Evolutionary conservation across 306 rosid species (phyloP).

Genomic region (Myrica gale): DNA sequence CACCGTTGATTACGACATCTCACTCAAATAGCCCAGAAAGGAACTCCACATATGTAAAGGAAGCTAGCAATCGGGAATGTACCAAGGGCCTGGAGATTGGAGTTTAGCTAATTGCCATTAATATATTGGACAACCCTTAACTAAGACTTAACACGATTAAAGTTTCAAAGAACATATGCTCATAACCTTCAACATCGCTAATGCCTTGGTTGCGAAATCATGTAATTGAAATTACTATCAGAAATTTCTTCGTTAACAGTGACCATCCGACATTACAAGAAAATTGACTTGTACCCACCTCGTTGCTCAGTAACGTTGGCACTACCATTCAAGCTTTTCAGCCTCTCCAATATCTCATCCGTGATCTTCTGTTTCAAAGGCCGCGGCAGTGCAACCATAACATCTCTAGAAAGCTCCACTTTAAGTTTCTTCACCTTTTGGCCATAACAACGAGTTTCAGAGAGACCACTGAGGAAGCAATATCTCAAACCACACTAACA

Average conservation of each 20-base stretch:
- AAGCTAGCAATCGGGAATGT: not conserved
- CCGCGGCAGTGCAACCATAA: slow-evolving; percentile 52
- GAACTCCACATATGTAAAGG: not conserved
- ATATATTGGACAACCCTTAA: not conserved
- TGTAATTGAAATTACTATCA: too few species aligned
- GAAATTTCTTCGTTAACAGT: not conserved
- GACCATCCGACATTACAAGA: slow-evolving; percentile 2
- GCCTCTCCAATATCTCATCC: slow-evolving; percentile 59
- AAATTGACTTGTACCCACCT: slow-evolving; percentile 47
- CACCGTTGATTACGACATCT: not conserved
- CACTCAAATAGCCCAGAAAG: too few species aligned
- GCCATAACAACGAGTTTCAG: slow-evolving; percentile 27
- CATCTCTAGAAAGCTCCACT: slow-evolving; percentile 47
- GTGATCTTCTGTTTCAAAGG: slow-evolving; percentile 66
- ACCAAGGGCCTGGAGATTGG: not conserved
- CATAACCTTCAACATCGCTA: not conserved
- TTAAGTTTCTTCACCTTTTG: slow-evolving; percentile 62
- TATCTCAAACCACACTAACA: slow-evolving; percentile 4
- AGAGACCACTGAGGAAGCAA: slow-evolving; percentile 12
- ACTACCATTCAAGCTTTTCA: slow-evolving; percentile 52
- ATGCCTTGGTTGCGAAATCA: too few species aligned
- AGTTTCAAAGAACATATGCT: not conserved
- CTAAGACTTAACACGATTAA: not conserved
- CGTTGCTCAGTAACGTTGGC: slow-evolving; percentile 51
- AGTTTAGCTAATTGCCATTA: not conserved